Percentiles rank a stretch among this genome's conserved stretches.
Conservation (phyloP, 2,329 filamentous ascomycete genomes). For the Cordyceps cicadae region DNA sequence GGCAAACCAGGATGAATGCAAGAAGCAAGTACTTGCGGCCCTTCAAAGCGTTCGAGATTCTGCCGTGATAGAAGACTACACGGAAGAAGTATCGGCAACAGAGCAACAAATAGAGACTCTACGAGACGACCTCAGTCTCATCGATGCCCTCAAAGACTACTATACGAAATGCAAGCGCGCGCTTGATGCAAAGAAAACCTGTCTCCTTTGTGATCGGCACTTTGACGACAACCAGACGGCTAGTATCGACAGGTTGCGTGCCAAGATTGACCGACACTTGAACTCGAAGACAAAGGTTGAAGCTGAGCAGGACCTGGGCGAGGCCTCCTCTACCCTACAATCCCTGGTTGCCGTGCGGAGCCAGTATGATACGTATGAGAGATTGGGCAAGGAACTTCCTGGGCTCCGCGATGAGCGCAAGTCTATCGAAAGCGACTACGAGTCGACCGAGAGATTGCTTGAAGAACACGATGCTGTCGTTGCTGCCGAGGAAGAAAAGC, state of each 20-base stretch:
- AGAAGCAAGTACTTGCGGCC: constrained; percentile 45
- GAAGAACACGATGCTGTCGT: constrained; percentile 63
- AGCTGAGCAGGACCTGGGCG: constrained; percentile 52
- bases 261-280: constrained; percentile 57
- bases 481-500: constrained; percentile 53
- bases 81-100: constrained; percentile 41
- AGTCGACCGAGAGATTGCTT: constrained; percentile 49
- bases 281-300: constrained; percentile 55
- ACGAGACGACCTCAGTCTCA: constrained; percentile 60
- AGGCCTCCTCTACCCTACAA: constrained; percentile 41
- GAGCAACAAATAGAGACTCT: constrained; percentile 51
- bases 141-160: constrained; percentile 61
- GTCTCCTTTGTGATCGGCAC: constrained; percentile 64
- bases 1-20: constrained; percentile 52
- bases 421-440: constrained; percentile 53
- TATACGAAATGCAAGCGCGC: constrained; percentile 59
- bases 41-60: constrained; percentile 37
- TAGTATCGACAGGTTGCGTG: constrained; percentile 52
- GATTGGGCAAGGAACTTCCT: constrained; percentile 65
- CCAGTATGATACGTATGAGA: constrained; percentile 66
- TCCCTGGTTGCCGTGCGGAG: constrained; percentile 54
- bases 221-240: constrained; percentile 55
- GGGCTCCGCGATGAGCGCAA: constrained; percentile 55
- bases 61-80: constrained; percentile 45
- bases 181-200: constrained; percentile 61